Evolutionary conservation across 2,329 filamentous ascomycete genomes (phyloP), one percentile per base, ranked within the genome.

Genomic region (Cryphonectria radicalis): DNA sequence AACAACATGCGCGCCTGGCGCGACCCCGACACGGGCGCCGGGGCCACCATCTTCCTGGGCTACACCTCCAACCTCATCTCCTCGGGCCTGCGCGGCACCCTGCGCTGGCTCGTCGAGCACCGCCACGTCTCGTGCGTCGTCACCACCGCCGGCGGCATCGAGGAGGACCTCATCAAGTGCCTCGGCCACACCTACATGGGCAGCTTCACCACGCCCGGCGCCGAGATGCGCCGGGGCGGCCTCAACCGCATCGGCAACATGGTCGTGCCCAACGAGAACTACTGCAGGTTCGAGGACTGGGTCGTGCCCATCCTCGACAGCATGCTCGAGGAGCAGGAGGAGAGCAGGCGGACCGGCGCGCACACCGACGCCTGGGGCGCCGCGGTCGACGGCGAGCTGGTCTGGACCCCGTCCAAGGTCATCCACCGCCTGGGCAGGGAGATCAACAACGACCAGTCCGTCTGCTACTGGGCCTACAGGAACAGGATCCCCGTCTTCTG

Each of bases 151-250:
- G 96, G 96, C 62, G 96, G 96, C 66, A 89, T 99, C 67, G 96
- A 99, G 81, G 96, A 99, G 80, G 96, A 99, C 81, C 91, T 99
- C 71, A 99, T 99, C 87, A 99, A 99, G 84, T 99, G 96, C 77
- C 90, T 99, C 2, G 96, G 92, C 14, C 91, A 94, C 67, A 99
- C 96, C 0, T 99, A 98, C 81, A 90, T 98, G 79, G 71, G 71
- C 35, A 91, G 93, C 1, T 99, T 98, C 82, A 89, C 87, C 67
- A 91, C 93, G 0, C 83, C 88, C 0, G 96, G 96, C 19, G 91
- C 92, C 11, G 88, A 89, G 0, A 87, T 99, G 32, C 93, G 96
- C 73, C 92, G 93, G 79, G 96, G 96, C 13, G 96, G 96, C 13
- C 88, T 98, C 78, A 99, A 99, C 82, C 91, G 96, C 43, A 98